These are phyloP conservation scores for Ophiocordyceps camponoti-floridani DNA, from an alignment of 2,329 filamentous ascomycete species.

Conservation along the genomic window DNA sequence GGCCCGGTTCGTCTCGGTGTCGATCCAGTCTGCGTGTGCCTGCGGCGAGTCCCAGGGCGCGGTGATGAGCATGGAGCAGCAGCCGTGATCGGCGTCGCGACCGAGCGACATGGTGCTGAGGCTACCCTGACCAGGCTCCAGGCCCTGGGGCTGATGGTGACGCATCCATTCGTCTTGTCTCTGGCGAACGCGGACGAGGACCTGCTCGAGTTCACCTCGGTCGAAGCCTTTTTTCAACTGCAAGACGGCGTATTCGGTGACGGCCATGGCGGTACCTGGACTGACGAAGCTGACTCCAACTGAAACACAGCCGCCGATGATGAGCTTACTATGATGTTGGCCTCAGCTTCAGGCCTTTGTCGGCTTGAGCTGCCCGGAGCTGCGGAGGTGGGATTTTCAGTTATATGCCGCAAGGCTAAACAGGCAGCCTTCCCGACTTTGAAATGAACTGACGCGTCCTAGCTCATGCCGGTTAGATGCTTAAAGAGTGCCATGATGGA, in stretches of 20 bases:
- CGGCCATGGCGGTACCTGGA: conserved; percentile 18
- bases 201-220: conserved; percentile 14
- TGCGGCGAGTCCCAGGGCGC: conserved; percentile 25
- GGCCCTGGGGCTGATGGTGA: conserved; percentile 16
- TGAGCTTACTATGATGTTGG: too few species aligned
- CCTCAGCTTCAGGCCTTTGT: too few species aligned
- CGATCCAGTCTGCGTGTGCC: conserved; percentile 24
- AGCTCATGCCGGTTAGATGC: too few species aligned
- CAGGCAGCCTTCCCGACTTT: too few species aligned
- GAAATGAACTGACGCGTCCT: too few species aligned
- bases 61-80: conserved; percentile 21
- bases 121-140: conserved; percentile 11
- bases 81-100: conserved; percentile 13
- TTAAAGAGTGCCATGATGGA: too few species aligned
- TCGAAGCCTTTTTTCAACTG: conserved; percentile 12
- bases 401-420: too few species aligned
- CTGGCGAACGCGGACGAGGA: conserved; percentile 13
- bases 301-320: too few species aligned
- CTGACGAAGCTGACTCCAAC: too few species aligned
- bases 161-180: conserved; percentile 22
- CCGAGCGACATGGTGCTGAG: conserved; percentile 18
- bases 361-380: too few species aligned
- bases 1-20: conserved; percentile 19
- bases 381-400: too few species aligned
- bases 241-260: conserved; percentile 22